A percentile compares a stretch with the other conserved stretches of the same genome.
These are phyloP conservation scores for Solanum medicagineum DNA, from an alignment of 257 asterid species.

Conservation along the genomic window DNA sequence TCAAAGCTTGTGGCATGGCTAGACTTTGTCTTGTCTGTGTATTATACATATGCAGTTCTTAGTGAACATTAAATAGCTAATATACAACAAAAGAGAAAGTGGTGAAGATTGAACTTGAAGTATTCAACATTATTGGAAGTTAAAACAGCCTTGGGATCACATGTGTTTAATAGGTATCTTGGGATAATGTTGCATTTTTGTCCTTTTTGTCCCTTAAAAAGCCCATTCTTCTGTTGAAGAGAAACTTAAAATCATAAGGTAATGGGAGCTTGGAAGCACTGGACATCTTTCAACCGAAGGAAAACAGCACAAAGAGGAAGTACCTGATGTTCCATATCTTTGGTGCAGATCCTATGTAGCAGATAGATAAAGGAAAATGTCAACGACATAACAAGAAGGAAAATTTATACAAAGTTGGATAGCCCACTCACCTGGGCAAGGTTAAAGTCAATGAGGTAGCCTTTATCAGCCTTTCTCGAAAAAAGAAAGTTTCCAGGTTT, in stretches of 20 bases:
- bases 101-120: background rate
- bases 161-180: background rate
- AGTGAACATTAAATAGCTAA: background rate
- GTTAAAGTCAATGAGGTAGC: slow-evolving; percentile 89
- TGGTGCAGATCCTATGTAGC: slow-evolving; percentile 61
- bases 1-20: slow-evolving; percentile 19
- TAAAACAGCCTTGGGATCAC: background rate
- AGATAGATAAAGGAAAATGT: background rate
- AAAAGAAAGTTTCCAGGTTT: slow-evolving; percentile 96
- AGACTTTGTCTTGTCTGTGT: slow-evolving; percentile 37
- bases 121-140: background rate
- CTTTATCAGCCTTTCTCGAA: slow-evolving; percentile 64
- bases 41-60: background rate
- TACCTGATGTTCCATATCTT: slow-evolving; percentile 40
- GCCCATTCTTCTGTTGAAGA: background rate
- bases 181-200: background rate
- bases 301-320: slow-evolving; percentile 13
- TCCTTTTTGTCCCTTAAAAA: background rate
- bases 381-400: background rate
- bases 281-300: background rate
- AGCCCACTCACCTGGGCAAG: slow-evolving; percentile 74
- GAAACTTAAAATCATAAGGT: background rate
- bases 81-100: background rate
- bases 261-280: background rate
- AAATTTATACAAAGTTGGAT: background rate